Conservation (phyloP, 2,329 filamentous ascomycete species). For the Xylaria sp. region DNA sequence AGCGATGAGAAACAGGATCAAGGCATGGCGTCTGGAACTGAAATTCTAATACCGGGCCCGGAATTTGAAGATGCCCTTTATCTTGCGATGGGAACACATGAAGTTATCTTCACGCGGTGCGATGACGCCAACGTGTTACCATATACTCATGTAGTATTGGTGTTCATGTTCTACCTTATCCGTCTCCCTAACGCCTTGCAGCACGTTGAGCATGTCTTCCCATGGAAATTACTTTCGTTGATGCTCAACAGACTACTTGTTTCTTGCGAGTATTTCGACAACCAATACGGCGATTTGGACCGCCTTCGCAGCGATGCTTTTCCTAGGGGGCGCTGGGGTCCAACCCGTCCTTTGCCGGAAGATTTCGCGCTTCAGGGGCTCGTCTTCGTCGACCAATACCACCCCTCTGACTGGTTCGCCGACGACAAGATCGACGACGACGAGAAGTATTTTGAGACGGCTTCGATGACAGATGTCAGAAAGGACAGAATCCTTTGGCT, state of each 20-base stretch:
- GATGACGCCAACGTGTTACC: constrained; percentile 70
- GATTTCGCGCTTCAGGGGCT: constrained; percentile 75
- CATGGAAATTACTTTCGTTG: constrained; percentile 63
- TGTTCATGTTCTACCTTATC: constrained; percentile 65
- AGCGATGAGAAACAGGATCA: constrained; percentile 45
- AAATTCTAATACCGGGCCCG: constrained; percentile 31
- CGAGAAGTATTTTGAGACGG: constrained; percentile 71
- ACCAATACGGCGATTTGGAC: constrained; percentile 35
- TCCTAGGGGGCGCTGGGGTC: constrained; percentile 57
- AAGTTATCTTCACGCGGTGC: constrained; percentile 61
- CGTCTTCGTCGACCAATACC: constrained; percentile 68
- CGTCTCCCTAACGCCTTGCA: constrained; percentile 56
- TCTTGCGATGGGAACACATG: constrained; percentile 44
- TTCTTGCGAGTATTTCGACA: constrained; percentile 38
- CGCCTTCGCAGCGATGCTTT: constrained; percentile 59
- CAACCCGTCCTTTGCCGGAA: constrained; percentile 70
- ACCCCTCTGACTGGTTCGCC: constrained; percentile 68
- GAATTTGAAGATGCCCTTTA: constrained; percentile 42
- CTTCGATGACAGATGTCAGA: constrained; percentile 67
- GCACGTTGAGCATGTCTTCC: constrained; percentile 58
- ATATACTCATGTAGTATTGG: constrained; percentile 70
- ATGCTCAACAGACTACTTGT: constrained; percentile 55
- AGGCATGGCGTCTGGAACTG: constrained; percentile 41
- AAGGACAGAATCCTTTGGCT: constrained; percentile 70
- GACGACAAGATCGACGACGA: constrained; percentile 72